phyloP scores from a whole-genome alignment of 352 stramenopile species.

The Hyaloperonospora arabidopsidis region DNA sequence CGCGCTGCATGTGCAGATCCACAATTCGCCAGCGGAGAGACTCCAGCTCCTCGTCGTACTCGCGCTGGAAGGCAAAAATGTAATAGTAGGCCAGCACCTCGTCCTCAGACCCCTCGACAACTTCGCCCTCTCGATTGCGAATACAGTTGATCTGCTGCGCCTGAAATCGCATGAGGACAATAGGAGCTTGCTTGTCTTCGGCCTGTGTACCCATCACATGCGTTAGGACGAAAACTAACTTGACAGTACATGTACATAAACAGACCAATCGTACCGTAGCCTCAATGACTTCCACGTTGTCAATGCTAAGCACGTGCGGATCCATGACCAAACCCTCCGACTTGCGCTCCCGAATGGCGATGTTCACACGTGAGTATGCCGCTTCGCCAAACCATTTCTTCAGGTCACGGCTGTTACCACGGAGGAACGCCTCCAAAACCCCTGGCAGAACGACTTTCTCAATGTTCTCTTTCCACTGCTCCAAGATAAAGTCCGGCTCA shows the following conservation, averaged over 20 bases:
- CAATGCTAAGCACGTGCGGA: slow-evolving; percentile 94
- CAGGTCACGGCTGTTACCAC: slow-evolving; percentile 90
- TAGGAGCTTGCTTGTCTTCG: slow-evolving; percentile 88
- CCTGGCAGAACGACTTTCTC: slow-evolving; percentile 90
- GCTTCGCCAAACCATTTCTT: slow-evolving; percentile 95
- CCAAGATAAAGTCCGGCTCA: slow-evolving; percentile 95
- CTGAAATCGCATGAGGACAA: slow-evolving; percentile 96
- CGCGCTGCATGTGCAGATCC: slow-evolving; percentile 82
- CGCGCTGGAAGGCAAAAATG: slow-evolving; percentile 94
- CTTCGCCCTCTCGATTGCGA: slow-evolving; percentile 92
- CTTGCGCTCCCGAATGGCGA: slow-evolving; percentile 92
- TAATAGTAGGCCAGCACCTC: slow-evolving; percentile 97
- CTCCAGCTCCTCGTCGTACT: slow-evolving; percentile 93
- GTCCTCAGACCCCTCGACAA: slow-evolving; percentile 95
- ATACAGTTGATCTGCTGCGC: slow-evolving; percentile 99
- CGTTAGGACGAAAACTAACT: no score
- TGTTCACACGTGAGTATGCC: slow-evolving; percentile 91
- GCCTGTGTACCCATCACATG: slow-evolving; percentile 30
- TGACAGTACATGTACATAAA: neutral
- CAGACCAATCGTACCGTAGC: slow-evolving; percentile 46
- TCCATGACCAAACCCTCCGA: slow-evolving; percentile 90
- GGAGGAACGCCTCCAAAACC: slow-evolving; percentile 93
- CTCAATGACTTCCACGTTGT: slow-evolving; percentile 95
- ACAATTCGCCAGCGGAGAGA: slow-evolving; percentile 80
- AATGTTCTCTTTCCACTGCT: slow-evolving; percentile 94